Evolutionary conservation across 2,329 filamentous ascomycete species (phyloP), one percentile per base, ranked within the genome.

Genomic region (Didymosphaeria variabile): DNA sequence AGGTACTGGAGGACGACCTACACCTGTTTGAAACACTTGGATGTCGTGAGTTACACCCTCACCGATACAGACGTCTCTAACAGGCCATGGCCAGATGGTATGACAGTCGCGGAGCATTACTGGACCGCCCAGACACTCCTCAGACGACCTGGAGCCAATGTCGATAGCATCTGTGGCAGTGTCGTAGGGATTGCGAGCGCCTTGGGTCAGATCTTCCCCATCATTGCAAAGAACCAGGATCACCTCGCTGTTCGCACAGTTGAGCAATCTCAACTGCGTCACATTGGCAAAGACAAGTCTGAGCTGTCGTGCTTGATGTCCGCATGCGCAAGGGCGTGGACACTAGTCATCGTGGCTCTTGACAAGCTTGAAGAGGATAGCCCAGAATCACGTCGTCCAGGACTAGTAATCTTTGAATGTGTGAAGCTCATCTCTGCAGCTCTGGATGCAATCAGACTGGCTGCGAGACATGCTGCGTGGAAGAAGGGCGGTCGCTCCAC

Each of bases 351-450:
- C 2, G 65, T 77, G 8, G 75, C 76, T 7, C 62, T 73, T 10
- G 60, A 63, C 3, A 74, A 62, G 36, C 60, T 79, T 29, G 50
- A 59, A 10, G 57, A 65, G 6, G 42, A 60, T 10, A 57, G 59
- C 23, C n/a, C 53, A 8, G 66, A 68, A 10, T 57, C 54, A 1
- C 64, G 67, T 15, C 62, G 70, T 3, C 23, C 66, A 0, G 69
- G 65, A 29, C 54, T 72, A 8, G 60, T 79, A 15, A 64, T 77
- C 6, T 77, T 72, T 36, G 74, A 74, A 55, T 61, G 72, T 13
- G 71, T 79, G 12, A 68, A 73, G 3, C 79, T 79, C 72, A 82
- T 80, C 68, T 74, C 72, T 2, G 62, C 59, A 5, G 64, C 79
- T 0, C 64, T 83, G 9, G 53, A 70, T 12, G 64, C 65, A 2